Conservation (phyloP, 2,329 filamentous ascomycete genomes). For the Exophiala spinifera region DNA sequence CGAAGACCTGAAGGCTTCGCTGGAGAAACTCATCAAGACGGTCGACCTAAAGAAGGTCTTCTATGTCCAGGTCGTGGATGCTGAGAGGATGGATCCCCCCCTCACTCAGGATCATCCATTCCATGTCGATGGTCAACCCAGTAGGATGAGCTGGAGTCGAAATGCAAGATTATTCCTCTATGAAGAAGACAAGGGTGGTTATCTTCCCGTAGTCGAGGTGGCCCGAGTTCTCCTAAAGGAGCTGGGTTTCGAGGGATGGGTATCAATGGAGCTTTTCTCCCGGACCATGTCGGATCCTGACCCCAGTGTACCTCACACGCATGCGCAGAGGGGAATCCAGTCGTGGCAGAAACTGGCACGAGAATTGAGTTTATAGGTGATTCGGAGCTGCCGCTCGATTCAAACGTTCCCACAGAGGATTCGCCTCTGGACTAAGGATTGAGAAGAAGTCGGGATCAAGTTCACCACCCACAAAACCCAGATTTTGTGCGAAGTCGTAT, state of each 20-base stretch:
- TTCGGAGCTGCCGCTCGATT: not conserved
- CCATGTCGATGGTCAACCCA: conserved; percentile 55
- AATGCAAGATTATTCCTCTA: conserved; percentile 70
- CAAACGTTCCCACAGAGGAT: not conserved
- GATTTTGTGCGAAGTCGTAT: not conserved
- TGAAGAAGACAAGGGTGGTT: conserved; percentile 59
- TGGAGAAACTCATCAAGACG: conserved; percentile 52
- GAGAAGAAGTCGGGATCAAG: not conserved
- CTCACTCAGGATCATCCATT: conserved; percentile 57
- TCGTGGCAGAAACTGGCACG: conserved; percentile 7
- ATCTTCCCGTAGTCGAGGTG: conserved; percentile 63
- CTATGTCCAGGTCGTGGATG: conserved; percentile 74
- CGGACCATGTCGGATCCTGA: conserved; percentile 8
- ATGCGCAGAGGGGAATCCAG: conserved; percentile 17
- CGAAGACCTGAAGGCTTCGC: conserved; percentile 51
- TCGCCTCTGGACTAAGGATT: not conserved
- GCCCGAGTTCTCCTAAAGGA: conserved; percentile 59
- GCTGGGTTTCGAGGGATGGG: conserved; percentile 53
- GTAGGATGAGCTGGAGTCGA: conserved; percentile 75
- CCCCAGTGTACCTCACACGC: conserved; percentile 6
- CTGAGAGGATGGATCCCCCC: conserved; percentile 58
- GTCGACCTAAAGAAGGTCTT: conserved; percentile 66
- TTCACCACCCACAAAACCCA: not conserved
- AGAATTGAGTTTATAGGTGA: conserved; percentile 2
- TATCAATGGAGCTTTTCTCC: conserved; percentile 22